Percentiles rank a stretch among this genome's conserved stretches.
Evolutionary conservation across 1,284 basidiomycete genomes (phyloP).

Genomic region (Ganoderma boninense): DNA sequence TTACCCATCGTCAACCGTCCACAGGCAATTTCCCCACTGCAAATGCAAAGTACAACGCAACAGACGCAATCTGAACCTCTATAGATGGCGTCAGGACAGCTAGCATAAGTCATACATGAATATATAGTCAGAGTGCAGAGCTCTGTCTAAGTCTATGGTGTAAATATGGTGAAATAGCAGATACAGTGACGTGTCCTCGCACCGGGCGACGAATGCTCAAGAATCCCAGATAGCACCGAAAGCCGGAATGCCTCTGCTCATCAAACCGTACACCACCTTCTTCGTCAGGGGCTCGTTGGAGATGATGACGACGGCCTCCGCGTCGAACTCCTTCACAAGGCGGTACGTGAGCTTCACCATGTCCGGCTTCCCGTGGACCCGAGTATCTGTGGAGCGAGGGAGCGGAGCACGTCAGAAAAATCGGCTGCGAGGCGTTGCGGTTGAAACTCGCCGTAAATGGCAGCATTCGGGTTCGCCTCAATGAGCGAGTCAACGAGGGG

Average conservation of each 20-base stretch:
- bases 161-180: neutral
- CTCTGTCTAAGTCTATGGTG: neutral
- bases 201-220: constrained; percentile 23
- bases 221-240: constrained; percentile 68
- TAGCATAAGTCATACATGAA: neutral
- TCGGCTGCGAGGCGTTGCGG: neutral
- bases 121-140: neutral
- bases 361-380: constrained; percentile 64
- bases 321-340: constrained; percentile 63
- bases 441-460: constrained; percentile 56
- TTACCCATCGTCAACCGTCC: neutral
- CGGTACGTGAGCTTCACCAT: constrained; percentile 65
- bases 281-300: constrained; percentile 65
- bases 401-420: neutral
- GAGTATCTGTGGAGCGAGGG: constrained; percentile 50
- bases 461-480: constrained; percentile 57
- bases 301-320: constrained; percentile 67
- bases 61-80: neutral
- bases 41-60: neutral
- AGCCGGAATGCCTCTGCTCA: constrained; percentile 63
- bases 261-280: constrained; percentile 68
- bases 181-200: neutral
- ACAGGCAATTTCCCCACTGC: neutral
- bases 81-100: neutral
- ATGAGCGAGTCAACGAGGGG: constrained; percentile 61